Evolutionary conservation across 1,284 basidiomycete species (phyloP).

Genomic region (Microbotryum saponariae): DNA sequence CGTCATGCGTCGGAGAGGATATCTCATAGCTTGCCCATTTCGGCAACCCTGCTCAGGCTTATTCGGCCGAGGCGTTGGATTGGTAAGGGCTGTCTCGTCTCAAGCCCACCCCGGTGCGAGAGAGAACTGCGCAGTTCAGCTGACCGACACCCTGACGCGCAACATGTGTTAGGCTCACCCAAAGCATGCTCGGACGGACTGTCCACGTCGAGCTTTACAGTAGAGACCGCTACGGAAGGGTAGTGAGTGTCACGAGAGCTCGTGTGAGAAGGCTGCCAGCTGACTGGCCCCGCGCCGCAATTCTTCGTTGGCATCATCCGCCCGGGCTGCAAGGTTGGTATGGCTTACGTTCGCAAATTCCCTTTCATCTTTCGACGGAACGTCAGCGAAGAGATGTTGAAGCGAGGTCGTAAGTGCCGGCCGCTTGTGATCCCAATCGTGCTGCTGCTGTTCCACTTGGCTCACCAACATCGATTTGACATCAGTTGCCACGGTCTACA

Average conservation of each 20-base stretch:
- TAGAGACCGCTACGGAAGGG: conserved; percentile 71
- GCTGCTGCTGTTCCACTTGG: background rate
- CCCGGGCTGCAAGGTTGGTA: conserved; percentile 4
- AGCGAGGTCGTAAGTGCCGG: conserved; percentile 18
- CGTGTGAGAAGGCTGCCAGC: no score
- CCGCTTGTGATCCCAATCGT: background rate
- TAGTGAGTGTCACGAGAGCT: conserved; percentile 48
- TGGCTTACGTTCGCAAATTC: conserved; percentile 17
- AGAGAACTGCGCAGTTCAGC: no score
- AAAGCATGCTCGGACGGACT: conserved; percentile 51
- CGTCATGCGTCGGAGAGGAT: background rate
- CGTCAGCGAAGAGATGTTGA: conserved; percentile 67
- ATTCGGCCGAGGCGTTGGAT: conserved; percentile 58
- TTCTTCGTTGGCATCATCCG: background rate
- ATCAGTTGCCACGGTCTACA: conserved; percentile 58
- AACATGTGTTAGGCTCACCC: conserved; percentile 46
- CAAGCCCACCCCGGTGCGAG: no score
- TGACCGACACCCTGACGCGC: no score
- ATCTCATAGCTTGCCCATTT: conserved; percentile 53
- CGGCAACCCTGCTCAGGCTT: conserved; percentile 65
- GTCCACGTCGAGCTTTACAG: conserved; percentile 62
- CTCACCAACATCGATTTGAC: background rate
- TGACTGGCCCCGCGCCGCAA: no score
- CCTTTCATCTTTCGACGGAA: conserved; percentile 41
- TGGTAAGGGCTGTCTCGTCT: conserved; percentile 42